Conservation (phyloP, 768 basidiomycete species). For the Leccinum rimulosum region DNA sequence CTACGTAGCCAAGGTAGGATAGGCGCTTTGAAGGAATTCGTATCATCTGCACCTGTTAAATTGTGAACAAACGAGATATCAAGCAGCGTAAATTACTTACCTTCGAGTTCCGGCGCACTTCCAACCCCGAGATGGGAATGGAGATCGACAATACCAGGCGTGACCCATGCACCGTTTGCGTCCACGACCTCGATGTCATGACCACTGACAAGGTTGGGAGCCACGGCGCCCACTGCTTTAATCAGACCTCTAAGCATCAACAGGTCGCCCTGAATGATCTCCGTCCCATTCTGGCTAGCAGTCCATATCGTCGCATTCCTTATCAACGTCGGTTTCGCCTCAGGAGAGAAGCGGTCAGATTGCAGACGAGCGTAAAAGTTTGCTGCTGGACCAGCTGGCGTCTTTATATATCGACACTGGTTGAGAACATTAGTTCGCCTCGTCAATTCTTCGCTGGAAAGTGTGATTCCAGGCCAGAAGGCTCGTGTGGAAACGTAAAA, state of each 20-base stretch:
- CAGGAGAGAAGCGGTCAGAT: conserved; percentile 66
- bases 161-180: conserved; percentile 70
- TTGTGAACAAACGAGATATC: neutral
- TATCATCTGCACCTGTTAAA: conserved; percentile 47
- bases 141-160: conserved; percentile 63
- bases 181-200: conserved; percentile 48
- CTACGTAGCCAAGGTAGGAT: conserved; percentile 62
- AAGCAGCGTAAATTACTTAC: conserved; percentile 12
- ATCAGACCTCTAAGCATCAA: conserved; percentile 70
- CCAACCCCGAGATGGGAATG: conserved; percentile 49
- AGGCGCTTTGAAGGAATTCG: conserved; percentile 54
- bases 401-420: conserved; percentile 43
- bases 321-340: conserved; percentile 62
- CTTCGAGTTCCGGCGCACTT: conserved; percentile 32
- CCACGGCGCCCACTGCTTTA: conserved; percentile 52
- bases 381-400: conserved; percentile 41
- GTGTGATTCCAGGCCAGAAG: neutral
- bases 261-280: conserved; percentile 63
- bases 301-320: conserved; percentile 86
- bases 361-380: conserved; percentile 47
- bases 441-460: conserved; percentile 7
- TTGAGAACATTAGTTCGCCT: conserved; percentile 31
- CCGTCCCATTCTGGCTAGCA: conserved; percentile 62
- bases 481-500: conserved; percentile 4
- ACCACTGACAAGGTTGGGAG: conserved; percentile 17